Conservation (phyloP, 2,329 filamentous ascomycete species). For the Ophiostoma sp. region DNA sequence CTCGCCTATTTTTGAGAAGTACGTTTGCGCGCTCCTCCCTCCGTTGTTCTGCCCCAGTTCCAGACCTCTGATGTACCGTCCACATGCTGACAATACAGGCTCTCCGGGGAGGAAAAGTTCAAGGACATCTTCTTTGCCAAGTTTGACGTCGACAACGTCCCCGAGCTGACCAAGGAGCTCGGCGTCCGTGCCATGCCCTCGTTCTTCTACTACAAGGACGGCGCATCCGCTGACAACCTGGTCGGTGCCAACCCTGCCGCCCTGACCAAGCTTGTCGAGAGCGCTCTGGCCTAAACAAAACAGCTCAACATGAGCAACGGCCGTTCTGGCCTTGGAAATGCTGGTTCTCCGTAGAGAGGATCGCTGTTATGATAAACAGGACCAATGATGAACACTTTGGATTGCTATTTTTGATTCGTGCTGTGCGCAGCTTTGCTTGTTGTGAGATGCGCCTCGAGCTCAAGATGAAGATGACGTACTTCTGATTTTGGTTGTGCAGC, state of each 20-base stretch:
- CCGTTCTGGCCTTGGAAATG: neutral
- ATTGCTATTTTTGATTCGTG: neutral
- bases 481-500: neutral
- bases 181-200: slow-evolving; percentile 88
- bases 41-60: neutral
- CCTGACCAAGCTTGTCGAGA: slow-evolving; percentile 12
- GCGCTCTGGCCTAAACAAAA: neutral
- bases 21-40: no score
- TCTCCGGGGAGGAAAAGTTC: slow-evolving; percentile 45
- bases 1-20: slow-evolving; percentile 67
- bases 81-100: slow-evolving; percentile 38
- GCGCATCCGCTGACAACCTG: slow-evolving; percentile 65
- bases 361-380: slow-evolving; percentile 1
- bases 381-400: neutral
- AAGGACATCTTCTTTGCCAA: slow-evolving; percentile 70
- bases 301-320: neutral
- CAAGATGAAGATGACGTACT: neutral
- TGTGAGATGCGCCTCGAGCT: neutral
- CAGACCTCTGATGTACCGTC: neutral
- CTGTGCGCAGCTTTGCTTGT: neutral
- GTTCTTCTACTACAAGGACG: slow-evolving; percentile 78
- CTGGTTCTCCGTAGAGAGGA: neutral
- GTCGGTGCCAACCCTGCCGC: slow-evolving; percentile 70
- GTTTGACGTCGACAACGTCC: slow-evolving; percentile 81
- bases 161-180: slow-evolving; percentile 69